Conservation (phyloP, 2,329 filamentous ascomycete species). For the Fusarium poae region DNA sequence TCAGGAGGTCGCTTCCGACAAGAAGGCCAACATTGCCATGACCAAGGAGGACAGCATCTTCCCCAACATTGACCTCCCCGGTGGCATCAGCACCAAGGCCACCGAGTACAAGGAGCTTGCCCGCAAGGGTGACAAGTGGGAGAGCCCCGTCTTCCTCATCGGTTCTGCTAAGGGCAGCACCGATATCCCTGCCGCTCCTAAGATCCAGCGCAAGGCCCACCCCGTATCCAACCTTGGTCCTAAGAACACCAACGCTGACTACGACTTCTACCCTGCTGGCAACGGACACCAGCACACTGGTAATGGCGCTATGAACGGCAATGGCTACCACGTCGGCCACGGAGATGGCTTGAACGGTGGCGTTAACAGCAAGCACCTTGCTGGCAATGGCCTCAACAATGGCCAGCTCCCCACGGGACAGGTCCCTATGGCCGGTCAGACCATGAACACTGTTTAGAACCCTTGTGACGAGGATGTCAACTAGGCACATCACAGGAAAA, state of each 20-base stretch:
- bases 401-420: conserved; percentile 18
- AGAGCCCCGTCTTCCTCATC: conserved; percentile 92
- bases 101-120: conserved; percentile 93
- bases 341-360: conserved; percentile 32
- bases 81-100: conserved; percentile 90
- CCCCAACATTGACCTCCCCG: conserved; percentile 84
- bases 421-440: conserved; percentile 29
- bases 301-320: conserved; percentile 38
- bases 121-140: conserved; percentile 90
- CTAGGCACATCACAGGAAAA: conserved; percentile 1
- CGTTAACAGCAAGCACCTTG: conserved; percentile 36
- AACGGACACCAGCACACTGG: conserved; percentile 31
- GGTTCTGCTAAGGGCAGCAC: conserved; percentile 80
- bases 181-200: conserved; percentile 74
- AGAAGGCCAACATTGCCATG: conserved; percentile 70
- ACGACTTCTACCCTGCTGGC: conserved; percentile 35
- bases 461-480: conserved; percentile 8
- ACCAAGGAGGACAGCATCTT: conserved; percentile 89
- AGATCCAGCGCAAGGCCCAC: conserved; percentile 62
- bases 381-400: conserved; percentile 21
- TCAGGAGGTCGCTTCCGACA: conserved; percentile 70
- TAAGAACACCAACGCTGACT: conserved; percentile 27
- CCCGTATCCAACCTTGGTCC: conserved; percentile 27
- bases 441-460: conserved; percentile 39
- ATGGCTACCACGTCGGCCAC: conserved; percentile 23